A percentile compares a stretch with the other conserved stretches of the same genome.
Conservation (phyloP, 2,329 filamentous ascomycete species). For the Colletotrichum sp. region DNA sequence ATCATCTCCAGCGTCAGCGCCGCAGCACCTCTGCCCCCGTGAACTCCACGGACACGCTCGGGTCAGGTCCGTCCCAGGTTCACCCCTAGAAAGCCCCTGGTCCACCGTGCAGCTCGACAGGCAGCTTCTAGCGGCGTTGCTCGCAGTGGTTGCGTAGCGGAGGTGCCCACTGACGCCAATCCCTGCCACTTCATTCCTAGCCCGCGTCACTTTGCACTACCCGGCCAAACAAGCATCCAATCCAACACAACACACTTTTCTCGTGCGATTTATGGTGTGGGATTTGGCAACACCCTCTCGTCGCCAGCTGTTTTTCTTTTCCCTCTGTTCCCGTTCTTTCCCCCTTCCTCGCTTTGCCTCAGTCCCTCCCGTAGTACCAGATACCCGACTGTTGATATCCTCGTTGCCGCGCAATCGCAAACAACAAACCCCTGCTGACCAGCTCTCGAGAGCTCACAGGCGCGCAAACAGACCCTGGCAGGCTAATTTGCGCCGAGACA, state of each 20-base stretch:
- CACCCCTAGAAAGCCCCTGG: background rate
- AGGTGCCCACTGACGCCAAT: background rate
- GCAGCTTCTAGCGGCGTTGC: conserved; percentile 2
- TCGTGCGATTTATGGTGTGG: conserved; percentile 11
- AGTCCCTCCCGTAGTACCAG: background rate
- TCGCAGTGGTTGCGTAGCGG: conserved; percentile 9
- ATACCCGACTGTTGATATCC: conserved; percentile 5
- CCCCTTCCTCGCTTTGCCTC: background rate
- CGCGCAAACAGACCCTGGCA: conserved; percentile 1
- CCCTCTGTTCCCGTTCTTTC: background rate
- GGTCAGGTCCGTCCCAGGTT: conserved; percentile 3
- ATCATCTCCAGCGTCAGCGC: background rate
- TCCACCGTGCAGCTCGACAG: background rate
- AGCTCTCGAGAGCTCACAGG: background rate
- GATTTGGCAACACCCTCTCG: conserved; percentile 14
- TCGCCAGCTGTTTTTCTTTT: background rate
- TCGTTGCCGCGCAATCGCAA: background rate
- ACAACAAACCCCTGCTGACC: background rate
- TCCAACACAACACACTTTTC: conserved; percentile 13
- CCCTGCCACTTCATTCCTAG: conserved; percentile 16
- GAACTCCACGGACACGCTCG: background rate
- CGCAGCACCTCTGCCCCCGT: background rate
- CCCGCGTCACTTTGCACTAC: conserved; percentile 13
- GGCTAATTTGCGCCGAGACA: conserved; percentile 18
- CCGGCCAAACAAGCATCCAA: conserved; percentile 7